Evolutionary conservation across 305 asterid genomes (phyloP).

Genomic region (Fraxinus xanthoxyloides): DNA sequence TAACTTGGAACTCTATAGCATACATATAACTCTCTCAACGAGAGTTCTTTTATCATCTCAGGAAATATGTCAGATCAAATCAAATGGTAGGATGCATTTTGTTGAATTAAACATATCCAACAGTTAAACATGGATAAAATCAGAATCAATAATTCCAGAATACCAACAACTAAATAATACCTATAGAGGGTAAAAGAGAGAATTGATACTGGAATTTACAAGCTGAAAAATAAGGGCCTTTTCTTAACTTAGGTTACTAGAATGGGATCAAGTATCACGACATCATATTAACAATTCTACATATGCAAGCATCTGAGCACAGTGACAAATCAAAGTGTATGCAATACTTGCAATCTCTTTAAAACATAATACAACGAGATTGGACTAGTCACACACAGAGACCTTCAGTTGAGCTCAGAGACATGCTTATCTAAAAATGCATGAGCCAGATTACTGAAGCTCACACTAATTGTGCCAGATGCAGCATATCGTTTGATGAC

Average conservation of each 20-base stretch:
- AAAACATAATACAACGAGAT: background rate
- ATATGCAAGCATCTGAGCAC: background rate
- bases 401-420: constrained; percentile 21
- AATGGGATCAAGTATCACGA: background rate
- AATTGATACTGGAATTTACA: background rate
- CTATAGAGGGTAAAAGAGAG: background rate
- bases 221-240: background rate
- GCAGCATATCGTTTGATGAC: constrained; percentile 66
- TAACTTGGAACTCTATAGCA: background rate
- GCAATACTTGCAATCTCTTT: background rate
- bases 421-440: constrained; percentile 68
- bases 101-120: background rate
- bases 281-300: background rate
- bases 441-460: constrained; percentile 75
- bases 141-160: background rate
- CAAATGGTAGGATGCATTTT: background rate
- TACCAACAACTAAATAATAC: background rate
- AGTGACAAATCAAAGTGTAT: background rate
- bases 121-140: background rate
- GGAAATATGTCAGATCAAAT: background rate
- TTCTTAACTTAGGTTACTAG: background rate
- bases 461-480: constrained; percentile 43
- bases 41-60: background rate
- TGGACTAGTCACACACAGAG: background rate
- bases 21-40: background rate